Evolutionary conservation across 306 rosid species (phyloP).

Genomic region (Mucuna pruriens): DNA sequence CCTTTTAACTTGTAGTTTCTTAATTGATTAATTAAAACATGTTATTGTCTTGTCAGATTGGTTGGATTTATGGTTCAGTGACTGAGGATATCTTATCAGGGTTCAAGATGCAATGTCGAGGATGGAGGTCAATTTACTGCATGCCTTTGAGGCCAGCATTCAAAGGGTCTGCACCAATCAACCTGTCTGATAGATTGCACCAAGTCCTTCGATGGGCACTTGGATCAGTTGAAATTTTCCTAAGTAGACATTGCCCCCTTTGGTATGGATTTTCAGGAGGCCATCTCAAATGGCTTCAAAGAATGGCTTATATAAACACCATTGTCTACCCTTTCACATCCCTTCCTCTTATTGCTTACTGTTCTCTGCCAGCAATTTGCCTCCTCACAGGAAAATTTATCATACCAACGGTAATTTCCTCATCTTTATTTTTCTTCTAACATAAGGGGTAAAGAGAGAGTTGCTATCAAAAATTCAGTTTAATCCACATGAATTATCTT

Average conservation of each 20-base stretch:
- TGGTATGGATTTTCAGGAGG: constrained; percentile 96
- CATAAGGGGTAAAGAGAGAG: neutral
- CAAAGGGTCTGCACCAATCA: constrained; percentile 98
- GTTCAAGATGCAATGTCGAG: constrained; percentile 98
- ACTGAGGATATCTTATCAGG: constrained; percentile 98
- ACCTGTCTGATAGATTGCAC: constrained; percentile 90
- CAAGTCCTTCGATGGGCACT: constrained; percentile 99
- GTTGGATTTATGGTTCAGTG: constrained; percentile 98
- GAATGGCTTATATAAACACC: constrained; percentile 93
- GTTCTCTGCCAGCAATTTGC: constrained; percentile 90
- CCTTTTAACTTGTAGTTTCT: constrained; percentile 13
- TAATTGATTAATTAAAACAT: constrained; percentile 18
- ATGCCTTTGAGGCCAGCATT: constrained; percentile 98
- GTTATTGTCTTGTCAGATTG: constrained; percentile 63
- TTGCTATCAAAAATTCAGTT: neutral
- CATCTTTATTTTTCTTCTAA: neutral
- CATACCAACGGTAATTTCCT: constrained; percentile 85
- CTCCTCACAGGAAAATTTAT: constrained; percentile 97
- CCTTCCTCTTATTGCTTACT: constrained; percentile 96
- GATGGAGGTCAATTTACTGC: constrained; percentile 98
- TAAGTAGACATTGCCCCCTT: constrained; percentile 95
- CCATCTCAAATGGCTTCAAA: constrained; percentile 87
- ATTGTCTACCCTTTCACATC: constrained; percentile 97
- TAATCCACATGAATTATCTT: neutral
- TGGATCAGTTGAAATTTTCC: constrained; percentile 96